Evolutionary conservation across 768 basidiomycete species (phyloP), one percentile per base, ranked within the genome.

Genomic region (Panaeolus cyanescens): DNA sequence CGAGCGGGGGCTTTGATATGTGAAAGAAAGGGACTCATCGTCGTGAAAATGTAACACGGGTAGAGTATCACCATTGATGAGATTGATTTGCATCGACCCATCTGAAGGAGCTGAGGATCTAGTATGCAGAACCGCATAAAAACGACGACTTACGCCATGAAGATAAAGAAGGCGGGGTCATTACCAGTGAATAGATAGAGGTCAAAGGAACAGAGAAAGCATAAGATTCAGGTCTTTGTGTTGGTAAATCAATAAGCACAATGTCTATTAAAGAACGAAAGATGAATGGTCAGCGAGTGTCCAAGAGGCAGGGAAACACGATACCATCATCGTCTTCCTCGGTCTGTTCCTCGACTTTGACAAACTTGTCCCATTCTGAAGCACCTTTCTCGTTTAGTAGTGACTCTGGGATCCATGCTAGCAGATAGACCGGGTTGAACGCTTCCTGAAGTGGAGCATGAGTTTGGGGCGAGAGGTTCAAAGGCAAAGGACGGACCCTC

Each of bases 11-110:
- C 60, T 86, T 64, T 70, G 85, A 77, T 85, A 73, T 2, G 84
- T 84, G 71, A 88, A 86, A 4, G 95, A 95, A 32, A 85, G 85
- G 0, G 95, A 96, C 73, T 98, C 96, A 67, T 99, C 96, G 70
- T 99, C 97, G 73, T 99, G 97, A 74, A 99, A 99, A 74, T 95
- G 87, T 2, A 99, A 83, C 0, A 92, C 93, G 0, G 95, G 93
- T 0, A 97, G 82, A 1, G 95, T 92, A 55, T 90, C 86, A 31
- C 91, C 90, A 65, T 87, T 92, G 64, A 89, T 92, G 60, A 94
- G 88, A 72, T 96, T 96, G 62, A 99, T 86, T 36, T 88, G 92
- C 63, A 96, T 84, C 19, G 91, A 91, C 5, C 95, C 95, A 70
- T 95, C 92, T 96, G 58, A 53, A 59, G 66, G 55, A 45, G 30